Percentiles rank a stretch among this genome's conserved stretches.
Conservation (phyloP, 2,329 filamentous ascomycete genomes). For the Botrytis medusae region DNA sequence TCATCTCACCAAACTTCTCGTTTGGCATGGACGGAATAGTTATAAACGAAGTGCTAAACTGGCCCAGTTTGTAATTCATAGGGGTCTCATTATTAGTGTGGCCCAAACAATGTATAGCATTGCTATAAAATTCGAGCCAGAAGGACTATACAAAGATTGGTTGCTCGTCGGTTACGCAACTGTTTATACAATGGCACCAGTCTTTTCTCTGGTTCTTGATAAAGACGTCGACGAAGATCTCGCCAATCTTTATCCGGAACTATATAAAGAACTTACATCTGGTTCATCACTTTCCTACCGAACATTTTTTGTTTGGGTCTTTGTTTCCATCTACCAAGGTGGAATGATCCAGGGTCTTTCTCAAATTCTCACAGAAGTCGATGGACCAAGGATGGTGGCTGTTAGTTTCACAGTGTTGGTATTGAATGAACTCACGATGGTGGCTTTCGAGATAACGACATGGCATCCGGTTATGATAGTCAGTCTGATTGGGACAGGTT, state of each 20-base stretch:
- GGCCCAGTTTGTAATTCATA: conserved; percentile 96
- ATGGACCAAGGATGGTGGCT: conserved; percentile 74
- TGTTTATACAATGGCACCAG: conserved; percentile 88
- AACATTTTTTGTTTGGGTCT: conserved; percentile 96
- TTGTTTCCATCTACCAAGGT: conserved; percentile 93
- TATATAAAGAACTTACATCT: conserved; percentile 95
- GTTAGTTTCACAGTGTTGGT: conserved; percentile 91
- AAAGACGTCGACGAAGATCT: conserved; percentile 92
- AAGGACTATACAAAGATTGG: conserved; percentile 95
- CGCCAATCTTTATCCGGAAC: conserved; percentile 91
- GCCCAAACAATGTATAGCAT: conserved; percentile 98
- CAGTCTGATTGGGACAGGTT: conserved; percentile 76
- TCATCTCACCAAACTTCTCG: conserved; percentile 92
- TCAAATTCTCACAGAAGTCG: conserved; percentile 80
- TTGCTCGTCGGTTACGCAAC: conserved; percentile 95
- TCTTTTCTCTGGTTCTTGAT: conserved; percentile 91
- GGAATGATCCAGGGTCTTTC: conserved; percentile 92
- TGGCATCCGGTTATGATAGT: conserved; percentile 95
- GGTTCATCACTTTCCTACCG: conserved; percentile 85
- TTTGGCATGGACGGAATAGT: conserved; percentile 97
- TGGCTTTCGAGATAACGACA: conserved; percentile 91
- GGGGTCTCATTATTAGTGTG: conserved; percentile 90
- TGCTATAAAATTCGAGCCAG: conserved; percentile 86
- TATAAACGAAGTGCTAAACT: conserved; percentile 96
- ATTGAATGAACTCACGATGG: conserved; percentile 95